These are phyloP conservation scores for Tephrocybe sp. DNA, from an alignment of 768 basidiomycete genomes.

Conservation along the genomic window DNA sequence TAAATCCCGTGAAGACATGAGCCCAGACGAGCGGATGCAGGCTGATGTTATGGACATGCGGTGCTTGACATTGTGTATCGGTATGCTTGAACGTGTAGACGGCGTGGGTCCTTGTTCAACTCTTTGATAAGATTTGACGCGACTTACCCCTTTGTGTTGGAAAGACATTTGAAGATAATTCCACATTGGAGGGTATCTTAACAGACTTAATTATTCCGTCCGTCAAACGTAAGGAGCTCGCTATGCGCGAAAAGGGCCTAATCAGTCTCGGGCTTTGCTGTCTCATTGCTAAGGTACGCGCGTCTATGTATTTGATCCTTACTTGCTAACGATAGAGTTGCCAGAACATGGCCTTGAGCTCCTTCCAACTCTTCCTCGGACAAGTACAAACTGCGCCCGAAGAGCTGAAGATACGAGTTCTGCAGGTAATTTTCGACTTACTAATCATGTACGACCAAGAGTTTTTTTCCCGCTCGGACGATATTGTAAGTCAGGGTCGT, in stretches of 20 bases:
- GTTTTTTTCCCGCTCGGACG: conserved; percentile 56
- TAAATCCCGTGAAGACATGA: conserved; percentile 59
- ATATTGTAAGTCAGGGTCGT: conserved; percentile 34
- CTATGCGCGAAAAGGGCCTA: conserved; percentile 78
- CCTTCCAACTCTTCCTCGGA: conserved; percentile 83
- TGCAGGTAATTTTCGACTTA: conserved; percentile 89
- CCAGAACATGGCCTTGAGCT: conserved; percentile 60
- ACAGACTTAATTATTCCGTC: conserved; percentile 88
- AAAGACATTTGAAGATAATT: conserved; percentile 75
- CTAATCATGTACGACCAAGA: conserved; percentile 87
- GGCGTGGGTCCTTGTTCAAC: conserved; percentile 56
- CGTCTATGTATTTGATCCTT: neutral
- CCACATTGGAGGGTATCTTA: conserved; percentile 79
- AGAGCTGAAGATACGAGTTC: conserved; percentile 71
- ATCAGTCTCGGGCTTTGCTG: conserved; percentile 82
- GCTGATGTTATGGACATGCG: conserved; percentile 78
- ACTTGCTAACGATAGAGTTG: neutral
- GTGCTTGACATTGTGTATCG: conserved; percentile 81
- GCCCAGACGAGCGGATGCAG: conserved; percentile 61
- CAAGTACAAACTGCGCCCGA: conserved; percentile 79
- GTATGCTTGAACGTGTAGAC: conserved; percentile 88
- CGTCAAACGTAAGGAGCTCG: conserved; percentile 84
- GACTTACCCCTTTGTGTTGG: conserved; percentile 33
- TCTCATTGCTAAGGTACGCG: conserved; percentile 70
- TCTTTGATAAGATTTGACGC: conserved; percentile 5